Evolutionary conservation across 1,139 yeast species (phyloP), one percentile per base, ranked within the genome.

Genomic region (Yamadazyma oceani): DNA sequence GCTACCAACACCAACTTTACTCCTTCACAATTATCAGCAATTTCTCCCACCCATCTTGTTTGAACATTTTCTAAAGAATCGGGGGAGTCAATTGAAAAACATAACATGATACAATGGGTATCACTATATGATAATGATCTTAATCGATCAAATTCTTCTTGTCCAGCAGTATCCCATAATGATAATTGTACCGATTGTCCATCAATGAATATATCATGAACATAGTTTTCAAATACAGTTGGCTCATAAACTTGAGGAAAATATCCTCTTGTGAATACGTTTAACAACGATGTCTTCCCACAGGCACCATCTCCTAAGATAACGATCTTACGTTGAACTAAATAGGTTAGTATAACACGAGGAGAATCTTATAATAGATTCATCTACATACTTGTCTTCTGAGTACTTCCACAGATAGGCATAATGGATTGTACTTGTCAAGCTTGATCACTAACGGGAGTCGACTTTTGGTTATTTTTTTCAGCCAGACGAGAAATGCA

Each of bases 241-340:
- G 98, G 98, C 56, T 92, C 98, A 62, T 92, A 92, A 15, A 92
- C 97, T 57, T 92, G 97, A 8, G 98, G 98, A 65, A 92, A 92
- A 65, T 92, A 92, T 2, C 98, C 98, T 55, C 97, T 75, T 5
- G 98, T 92, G 66, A 92, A 92, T 44, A 94, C 97, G 59, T 92
- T 94, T 57, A 92, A 73, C 42, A 92, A 72, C 5, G 66, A 61
- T 5, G 66, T 60, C 51, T 68, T 68, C 44, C 75, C 75, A 56
- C 74, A 69, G 25, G 97, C 97, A 79, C 98, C 98, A 64, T 92
- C 98, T 34, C 98, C 98, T 32, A 92, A 73, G 49, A 92, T 92
- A 51, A 92, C 98, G 44, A 92, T 89, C 60, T 92, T 92, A 51
- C 97, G 84, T 62, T 87, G 89, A 49, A 88, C 73, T 66, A 38